A percentile compares a stretch with the other conserved stretches of the same genome.
phyloP scores from a whole-genome alignment of 768 basidiomycete genomes.

The Leucosporidium scottii region DNA sequence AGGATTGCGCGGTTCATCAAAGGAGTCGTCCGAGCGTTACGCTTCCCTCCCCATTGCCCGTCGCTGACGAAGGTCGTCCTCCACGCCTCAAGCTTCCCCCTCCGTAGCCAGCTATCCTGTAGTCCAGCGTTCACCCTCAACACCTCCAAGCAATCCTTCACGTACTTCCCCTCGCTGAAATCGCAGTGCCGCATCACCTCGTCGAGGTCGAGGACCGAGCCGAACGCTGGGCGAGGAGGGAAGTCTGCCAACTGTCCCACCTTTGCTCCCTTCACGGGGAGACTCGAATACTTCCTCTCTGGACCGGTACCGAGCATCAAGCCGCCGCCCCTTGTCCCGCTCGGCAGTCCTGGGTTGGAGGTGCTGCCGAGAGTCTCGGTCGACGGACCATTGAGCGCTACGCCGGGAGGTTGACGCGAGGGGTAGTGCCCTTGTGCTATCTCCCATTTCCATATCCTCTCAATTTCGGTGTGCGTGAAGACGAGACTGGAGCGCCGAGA shows the following conservation, averaged over 20 bases:
- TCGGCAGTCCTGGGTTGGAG: conserved; percentile 67
- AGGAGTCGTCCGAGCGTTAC: background rate
- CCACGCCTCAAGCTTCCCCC: conserved; percentile 71
- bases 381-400: conserved; percentile 8
- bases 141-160: conserved; percentile 94
- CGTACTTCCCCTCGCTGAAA: conserved; percentile 77
- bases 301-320: conserved; percentile 45
- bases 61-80: conserved; percentile 79
- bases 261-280: conserved; percentile 20
- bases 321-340: conserved; percentile 42
- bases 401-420: conserved; percentile 66
- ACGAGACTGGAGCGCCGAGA: background rate
- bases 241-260: conserved; percentile 22
- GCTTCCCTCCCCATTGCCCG: conserved; percentile 41
- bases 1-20: conserved; percentile 5
- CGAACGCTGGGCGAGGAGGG: conserved; percentile 77
- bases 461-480: conserved; percentile 44
- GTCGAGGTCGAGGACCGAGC: conserved; percentile 83
- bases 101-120: conserved; percentile 68
- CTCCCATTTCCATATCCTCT: conserved; percentile 94
- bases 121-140: conserved; percentile 83
- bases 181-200: conserved; percentile 87
- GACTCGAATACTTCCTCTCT: conserved; percentile 43
- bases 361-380: conserved; percentile 44
- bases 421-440: conserved; percentile 89